Evolutionary conservation across 164 flowering plant species (phyloP).

Genomic region (Aristolochia californica): DNA sequence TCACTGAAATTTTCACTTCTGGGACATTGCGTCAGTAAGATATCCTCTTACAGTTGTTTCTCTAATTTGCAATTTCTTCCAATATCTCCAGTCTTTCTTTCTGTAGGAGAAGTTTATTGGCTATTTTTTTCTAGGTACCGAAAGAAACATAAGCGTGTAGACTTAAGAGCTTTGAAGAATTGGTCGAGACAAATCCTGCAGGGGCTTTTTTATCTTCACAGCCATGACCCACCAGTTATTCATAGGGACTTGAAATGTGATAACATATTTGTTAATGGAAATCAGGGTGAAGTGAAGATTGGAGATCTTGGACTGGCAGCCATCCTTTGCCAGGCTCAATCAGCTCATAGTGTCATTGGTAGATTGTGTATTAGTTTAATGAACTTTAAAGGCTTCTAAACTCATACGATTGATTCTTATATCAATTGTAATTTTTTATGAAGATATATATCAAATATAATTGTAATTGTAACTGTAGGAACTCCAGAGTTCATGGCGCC

Average conservation of each 20-base stretch:
- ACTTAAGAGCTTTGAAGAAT: constrained; percentile 82
- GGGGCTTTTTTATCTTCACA: constrained; percentile 81
- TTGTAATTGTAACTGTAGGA: constrained; percentile 31
- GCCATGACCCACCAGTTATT: constrained; percentile 86
- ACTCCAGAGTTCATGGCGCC: constrained; percentile 99
- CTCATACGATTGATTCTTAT: no score
- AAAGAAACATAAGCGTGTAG: constrained; percentile 84
- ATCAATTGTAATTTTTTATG: no score
- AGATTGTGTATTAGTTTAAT: constrained; percentile 5
- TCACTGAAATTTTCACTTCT: constrained; percentile 94
- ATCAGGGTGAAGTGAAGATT: constrained; percentile 92
- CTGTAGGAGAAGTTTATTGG: no score
- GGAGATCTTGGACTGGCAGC: constrained; percentile 92
- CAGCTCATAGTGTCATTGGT: constrained; percentile 97
- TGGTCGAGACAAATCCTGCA: constrained; percentile 95
- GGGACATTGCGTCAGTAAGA: constrained; percentile 92
- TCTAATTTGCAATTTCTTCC: not conserved
- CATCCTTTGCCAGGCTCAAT: constrained; percentile 56
- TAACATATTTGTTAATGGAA: constrained; percentile 89
- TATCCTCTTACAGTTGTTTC: constrained; percentile 1
- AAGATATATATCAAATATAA: not conserved
- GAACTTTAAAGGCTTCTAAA: not conserved
- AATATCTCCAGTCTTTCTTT: not conserved
- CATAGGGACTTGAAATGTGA: constrained; percentile 95
- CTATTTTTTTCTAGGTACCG: constrained; percentile 46